Evolutionary conservation across 2,329 filamentous ascomycete genomes (phyloP).

Genomic region (Pseudonectria buxi): DNA sequence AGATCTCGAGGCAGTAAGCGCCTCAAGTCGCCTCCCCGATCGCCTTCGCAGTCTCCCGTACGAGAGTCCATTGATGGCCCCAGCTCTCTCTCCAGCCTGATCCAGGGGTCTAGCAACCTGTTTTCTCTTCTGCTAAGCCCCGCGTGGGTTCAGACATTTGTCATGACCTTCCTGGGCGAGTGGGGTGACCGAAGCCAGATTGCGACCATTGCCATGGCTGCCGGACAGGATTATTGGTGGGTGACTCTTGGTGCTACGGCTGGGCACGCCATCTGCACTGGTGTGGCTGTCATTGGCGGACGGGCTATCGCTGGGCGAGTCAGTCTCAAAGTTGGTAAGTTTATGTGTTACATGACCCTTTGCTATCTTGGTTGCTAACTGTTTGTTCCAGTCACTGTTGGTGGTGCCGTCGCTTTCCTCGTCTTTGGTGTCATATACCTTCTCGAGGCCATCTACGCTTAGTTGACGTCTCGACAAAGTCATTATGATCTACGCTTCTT

Average conservation of each 20-base stretch:
- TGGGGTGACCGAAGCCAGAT: conserved; percentile 98
- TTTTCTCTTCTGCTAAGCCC: conserved; percentile 83
- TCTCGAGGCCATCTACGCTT: conserved; percentile 65
- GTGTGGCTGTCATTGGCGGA: conserved; percentile 84
- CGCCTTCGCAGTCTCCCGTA: conserved; percentile 68
- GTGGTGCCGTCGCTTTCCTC: conserved; percentile 84
- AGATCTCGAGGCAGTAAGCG: conserved; percentile 69
- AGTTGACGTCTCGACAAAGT: background rate
- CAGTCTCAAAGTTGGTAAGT: conserved; percentile 92
- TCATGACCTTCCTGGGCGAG: conserved; percentile 98
- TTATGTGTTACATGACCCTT: background rate
- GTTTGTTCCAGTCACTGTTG: conserved; percentile 68
- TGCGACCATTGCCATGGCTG: conserved; percentile 97
- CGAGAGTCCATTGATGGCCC: conserved; percentile 48
- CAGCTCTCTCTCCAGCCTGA: conserved; percentile 31
- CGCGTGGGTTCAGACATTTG: conserved; percentile 97
- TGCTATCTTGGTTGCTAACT: conserved; percentile 14
- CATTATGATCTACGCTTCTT: conserved; percentile 5
- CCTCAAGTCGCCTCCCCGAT: conserved; percentile 73
- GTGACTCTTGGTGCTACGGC: conserved; percentile 82
- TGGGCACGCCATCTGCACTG: conserved; percentile 86
- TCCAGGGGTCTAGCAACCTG: conserved; percentile 73
- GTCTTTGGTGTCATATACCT: conserved; percentile 89
- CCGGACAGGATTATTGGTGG: conserved; percentile 98
- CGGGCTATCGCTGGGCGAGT: conserved; percentile 88